A percentile compares a stretch with the other conserved stretches of the same genome.
Conservation (phyloP, 2,329 filamentous ascomycete species). For the Alternaria sp. region DNA sequence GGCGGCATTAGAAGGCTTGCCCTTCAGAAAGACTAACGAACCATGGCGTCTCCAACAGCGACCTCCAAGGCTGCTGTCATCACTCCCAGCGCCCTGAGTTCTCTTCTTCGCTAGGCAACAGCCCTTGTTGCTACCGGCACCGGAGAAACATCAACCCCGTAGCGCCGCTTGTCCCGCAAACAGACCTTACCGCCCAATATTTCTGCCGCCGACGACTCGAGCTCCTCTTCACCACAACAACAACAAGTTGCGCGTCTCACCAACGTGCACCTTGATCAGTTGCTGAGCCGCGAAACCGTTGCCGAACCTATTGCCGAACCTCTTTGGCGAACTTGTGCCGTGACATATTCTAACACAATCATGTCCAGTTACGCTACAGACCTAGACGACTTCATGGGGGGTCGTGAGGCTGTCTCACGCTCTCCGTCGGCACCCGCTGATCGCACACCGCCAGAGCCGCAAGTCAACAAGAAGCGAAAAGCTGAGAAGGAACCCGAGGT, state of each 20-base stretch:
- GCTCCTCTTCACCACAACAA: constrained; percentile 10
- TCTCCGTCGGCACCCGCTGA: constrained; percentile 9
- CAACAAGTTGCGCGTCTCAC: constrained; percentile 5
- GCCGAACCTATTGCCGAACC: background rate
- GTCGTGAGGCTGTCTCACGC: background rate
- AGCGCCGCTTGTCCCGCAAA: constrained; percentile 13
- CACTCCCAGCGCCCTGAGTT: constrained; percentile 12
- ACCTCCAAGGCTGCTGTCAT: constrained; percentile 17
- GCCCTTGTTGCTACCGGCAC: constrained; percentile 3
- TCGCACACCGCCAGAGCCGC: constrained; percentile 11
- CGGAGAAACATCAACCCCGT: constrained; percentile 16
- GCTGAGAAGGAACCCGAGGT: constrained; percentile 25
- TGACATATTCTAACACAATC: background rate
- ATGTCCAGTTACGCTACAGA: background rate
- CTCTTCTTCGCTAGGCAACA: background rate
- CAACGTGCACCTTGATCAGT: background rate
- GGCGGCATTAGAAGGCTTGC: constrained; percentile 36
- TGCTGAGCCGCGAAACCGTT: background rate
- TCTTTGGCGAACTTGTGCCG: background rate
- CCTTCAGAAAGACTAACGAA: constrained; percentile 41
- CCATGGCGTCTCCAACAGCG: constrained; percentile 30
- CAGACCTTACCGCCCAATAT: constrained; percentile 26
- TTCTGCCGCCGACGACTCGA: constrained; percentile 27
- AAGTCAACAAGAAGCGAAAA: constrained; percentile 34
- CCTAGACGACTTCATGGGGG: constrained; percentile 21